Conservation (phyloP, 805 yeast genomes). For the Citeromyces matritensis region DNA sequence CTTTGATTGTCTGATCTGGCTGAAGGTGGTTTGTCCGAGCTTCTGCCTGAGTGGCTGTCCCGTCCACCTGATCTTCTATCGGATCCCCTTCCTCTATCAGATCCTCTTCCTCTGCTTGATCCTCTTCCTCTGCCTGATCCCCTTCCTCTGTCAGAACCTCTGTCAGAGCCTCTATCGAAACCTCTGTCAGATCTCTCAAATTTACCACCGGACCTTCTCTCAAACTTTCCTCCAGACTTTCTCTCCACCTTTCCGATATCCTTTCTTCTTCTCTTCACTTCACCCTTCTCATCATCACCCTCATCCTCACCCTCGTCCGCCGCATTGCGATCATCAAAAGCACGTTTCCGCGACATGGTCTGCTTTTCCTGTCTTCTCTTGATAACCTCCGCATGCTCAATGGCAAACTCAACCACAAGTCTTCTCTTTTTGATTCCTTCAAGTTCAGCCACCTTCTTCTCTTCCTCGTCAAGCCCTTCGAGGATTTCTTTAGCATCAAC, state of each 20-base stretch:
- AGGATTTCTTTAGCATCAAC: constrained; percentile 57
- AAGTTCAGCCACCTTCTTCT: constrained; percentile 33
- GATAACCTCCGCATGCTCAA: constrained; percentile 88
- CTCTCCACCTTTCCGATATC: constrained; percentile 21
- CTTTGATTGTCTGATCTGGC: too few relatives aligned
- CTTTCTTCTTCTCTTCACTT: constrained; percentile 5
- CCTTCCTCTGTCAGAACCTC: too few relatives aligned
- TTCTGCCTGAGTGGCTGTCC: too few relatives aligned
- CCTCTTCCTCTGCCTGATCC: too few relatives aligned
- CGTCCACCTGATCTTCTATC: too few relatives aligned
- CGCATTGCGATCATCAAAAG: constrained; percentile 1
- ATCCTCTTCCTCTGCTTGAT: too few relatives aligned
- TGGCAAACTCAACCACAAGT: constrained; percentile 86
- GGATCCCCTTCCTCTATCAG: too few relatives aligned
- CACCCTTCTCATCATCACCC: constrained; percentile 6
- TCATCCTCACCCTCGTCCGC: constrained; percentile 4
- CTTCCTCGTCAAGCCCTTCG: constrained; percentile 60
- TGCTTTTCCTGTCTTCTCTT: constrained; percentile 48
- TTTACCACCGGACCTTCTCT: too few relatives aligned
- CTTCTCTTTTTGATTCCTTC: constrained; percentile 54
- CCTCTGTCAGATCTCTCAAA: too few relatives aligned
- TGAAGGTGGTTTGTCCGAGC: too few relatives aligned
- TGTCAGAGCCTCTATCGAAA: too few relatives aligned
- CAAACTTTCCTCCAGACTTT: constrained; percentile 14
- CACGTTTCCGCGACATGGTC: constrained; percentile 4